phyloP scores from a whole-genome alignment of 306 rosid genomes.

The Prosopis cineraria region DNA sequence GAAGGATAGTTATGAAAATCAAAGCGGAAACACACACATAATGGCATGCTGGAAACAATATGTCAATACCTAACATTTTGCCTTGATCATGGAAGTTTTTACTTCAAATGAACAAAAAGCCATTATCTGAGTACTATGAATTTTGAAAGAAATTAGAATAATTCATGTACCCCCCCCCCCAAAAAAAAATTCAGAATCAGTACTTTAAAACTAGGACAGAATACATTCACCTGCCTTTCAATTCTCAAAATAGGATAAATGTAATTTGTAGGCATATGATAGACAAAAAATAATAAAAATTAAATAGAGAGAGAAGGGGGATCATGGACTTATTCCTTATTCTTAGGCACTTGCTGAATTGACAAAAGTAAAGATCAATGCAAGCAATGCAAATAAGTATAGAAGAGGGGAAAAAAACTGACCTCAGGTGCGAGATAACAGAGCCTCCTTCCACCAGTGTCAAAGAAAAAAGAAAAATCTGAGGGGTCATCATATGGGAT shows the following conservation, averaged over 20 bases:
- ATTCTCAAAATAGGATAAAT: background rate
- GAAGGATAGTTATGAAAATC: background rate
- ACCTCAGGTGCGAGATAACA: slow-evolving; percentile 99
- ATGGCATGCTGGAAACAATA: slow-evolving; percentile 18
- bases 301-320: background rate
- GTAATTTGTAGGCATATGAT: slow-evolving; percentile 1
- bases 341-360: slow-evolving; percentile 11
- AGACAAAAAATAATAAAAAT: background rate
- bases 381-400: slow-evolving; percentile 25
- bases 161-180: background rate
- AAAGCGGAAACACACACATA: background rate
- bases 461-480: slow-evolving; percentile 95
- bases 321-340: background rate
- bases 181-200: background rate
- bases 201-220: slow-evolving; percentile 17
- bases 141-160: background rate
- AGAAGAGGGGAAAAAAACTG: slow-evolving; percentile 22
- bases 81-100: slow-evolving; percentile 22
- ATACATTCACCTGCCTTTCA: slow-evolving; percentile 6
- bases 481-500: slow-evolving; percentile 97
- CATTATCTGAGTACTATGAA: background rate
- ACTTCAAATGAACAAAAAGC: slow-evolving; percentile 8
- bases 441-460: slow-evolving; percentile 96
- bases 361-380: slow-evolving; percentile 8
- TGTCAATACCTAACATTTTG: background rate